Conservation (phyloP, 441 rosid genomes). For the Gossypium armourianum region DNA sequence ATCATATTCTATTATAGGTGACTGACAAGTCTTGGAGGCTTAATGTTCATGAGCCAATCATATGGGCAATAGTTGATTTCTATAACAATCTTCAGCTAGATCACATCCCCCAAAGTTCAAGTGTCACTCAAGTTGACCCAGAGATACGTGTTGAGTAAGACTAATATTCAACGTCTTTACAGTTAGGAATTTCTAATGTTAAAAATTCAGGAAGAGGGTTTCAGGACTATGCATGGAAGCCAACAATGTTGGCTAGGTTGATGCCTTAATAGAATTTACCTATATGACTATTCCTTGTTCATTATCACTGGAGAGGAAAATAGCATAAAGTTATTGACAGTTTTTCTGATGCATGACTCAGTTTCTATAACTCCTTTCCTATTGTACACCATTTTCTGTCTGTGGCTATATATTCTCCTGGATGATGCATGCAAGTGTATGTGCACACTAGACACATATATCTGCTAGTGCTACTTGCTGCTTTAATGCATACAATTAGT, state of each 20-base stretch:
- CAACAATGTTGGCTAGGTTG: not conserved
- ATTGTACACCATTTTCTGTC: not conserved
- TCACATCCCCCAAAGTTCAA: conserved; percentile 65
- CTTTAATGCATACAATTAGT: not conserved
- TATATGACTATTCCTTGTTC: not conserved
- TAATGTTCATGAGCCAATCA: conserved; percentile 92
- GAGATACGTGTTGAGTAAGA: conserved; percentile 84
- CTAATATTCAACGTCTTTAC: conserved; percentile 14
- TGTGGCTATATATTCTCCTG: not conserved
- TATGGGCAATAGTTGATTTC: conserved; percentile 77
- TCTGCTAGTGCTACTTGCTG: not conserved
- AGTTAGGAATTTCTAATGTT: not conserved
- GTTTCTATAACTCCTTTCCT: not conserved
- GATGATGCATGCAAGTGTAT: not conserved
- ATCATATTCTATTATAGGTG: conserved; percentile 40
- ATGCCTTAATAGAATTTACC: not conserved
- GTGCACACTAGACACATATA: not conserved
- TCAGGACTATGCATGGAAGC: not conserved
- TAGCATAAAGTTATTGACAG: not conserved
- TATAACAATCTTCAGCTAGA: conserved; percentile 75
- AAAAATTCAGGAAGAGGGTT: not conserved
- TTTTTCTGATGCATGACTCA: not conserved
- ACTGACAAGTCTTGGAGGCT: conserved; percentile 83
- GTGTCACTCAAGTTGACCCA: conserved; percentile 80
- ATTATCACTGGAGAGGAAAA: not conserved